Evolutionary conservation across 2,329 filamentous ascomycete species (phyloP), one percentile per base, ranked within the genome.

Genomic region (Thyridium curvatum): DNA sequence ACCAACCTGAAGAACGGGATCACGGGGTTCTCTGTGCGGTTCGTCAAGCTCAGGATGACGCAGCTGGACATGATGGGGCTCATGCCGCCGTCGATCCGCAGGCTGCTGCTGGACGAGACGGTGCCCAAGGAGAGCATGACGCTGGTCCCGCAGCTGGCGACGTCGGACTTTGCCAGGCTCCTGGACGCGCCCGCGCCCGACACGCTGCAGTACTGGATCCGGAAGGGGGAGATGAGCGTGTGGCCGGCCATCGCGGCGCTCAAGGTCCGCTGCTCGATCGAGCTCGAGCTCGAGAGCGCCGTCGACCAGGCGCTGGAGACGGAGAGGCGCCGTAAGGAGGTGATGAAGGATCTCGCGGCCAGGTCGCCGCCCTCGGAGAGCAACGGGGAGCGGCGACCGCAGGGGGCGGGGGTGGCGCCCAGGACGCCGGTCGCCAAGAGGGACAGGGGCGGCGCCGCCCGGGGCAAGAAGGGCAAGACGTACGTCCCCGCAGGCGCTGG

Each of bases 161-260:
- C 80, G 1, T 61, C 67, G 1, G 90, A 96, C 60, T 88, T 94
- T 55, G 65, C 82, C 32, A 76, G 83, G 28, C 65, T 96, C 28
- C 72, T 96, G n/a, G 85, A 94, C 58, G 86, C 84, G 21, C 89
- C 89, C 1, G 91, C 84, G 0, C 71, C 77, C 37, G 78, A 83
- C 42, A 82, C 79, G 8, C 66, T 96, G 4, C 79, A 87, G 41
- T 85, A 91, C 50, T 96, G 90, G 91, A 89, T 94, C 39, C 61
- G 81, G 26, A 74, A 84, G 39, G 91, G 91, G 2, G 91, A 97
- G 62, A 69, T 82, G 45, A 90, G 86, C 48, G 88, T 95, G 0
- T 97, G 91, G 90, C 91, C 90, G 1, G 86, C 88, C 3, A 79
- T 95, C 3, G 82, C 82, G 26, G 87, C 89, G 12, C 62, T 97